phyloP scores from a whole-genome alignment of 768 basidiomycete genomes.

The Erythrobasidium yunnanense region DNA sequence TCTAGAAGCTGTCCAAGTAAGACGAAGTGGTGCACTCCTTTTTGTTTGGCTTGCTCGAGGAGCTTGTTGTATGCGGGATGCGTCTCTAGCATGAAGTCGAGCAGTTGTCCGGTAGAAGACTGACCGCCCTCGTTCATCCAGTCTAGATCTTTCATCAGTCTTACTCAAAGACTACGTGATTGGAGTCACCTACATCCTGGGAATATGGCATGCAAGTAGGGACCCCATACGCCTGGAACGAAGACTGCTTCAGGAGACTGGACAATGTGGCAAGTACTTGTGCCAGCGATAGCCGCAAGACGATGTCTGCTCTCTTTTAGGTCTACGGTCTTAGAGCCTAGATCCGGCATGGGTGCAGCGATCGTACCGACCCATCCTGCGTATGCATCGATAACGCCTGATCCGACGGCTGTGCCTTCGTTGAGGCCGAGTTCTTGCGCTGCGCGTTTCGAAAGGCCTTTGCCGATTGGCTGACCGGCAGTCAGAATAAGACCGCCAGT shows the following conservation, averaged over 20 bases:
- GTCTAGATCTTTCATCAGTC: slow-evolving; percentile 37
- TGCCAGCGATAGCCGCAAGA: slow-evolving; percentile 86
- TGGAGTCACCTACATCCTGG: slow-evolving; percentile 51
- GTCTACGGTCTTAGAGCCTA: slow-evolving; percentile 49
- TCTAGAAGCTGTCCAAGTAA: slow-evolving; percentile 64
- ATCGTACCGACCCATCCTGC: slow-evolving; percentile 97
- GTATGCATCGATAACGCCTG: slow-evolving; percentile 90
- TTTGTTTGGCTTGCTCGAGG: slow-evolving; percentile 53
- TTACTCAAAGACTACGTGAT: background rate
- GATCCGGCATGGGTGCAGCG: slow-evolving; percentile 52
- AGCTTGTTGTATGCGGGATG: slow-evolving; percentile 74
- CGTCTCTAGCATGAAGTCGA: slow-evolving; percentile 86
- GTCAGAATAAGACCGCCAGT: slow-evolving; percentile 55
- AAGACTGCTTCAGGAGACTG: slow-evolving; percentile 77
- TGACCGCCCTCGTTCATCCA: slow-evolving; percentile 99
- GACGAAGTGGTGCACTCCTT: slow-evolving; percentile 44
- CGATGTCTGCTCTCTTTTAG: slow-evolving; percentile 68
- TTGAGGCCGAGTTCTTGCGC: slow-evolving; percentile 74
- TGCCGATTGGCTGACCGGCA: slow-evolving; percentile 71
- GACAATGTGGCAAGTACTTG: slow-evolving; percentile 88
- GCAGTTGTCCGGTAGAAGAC: slow-evolving; percentile 95
- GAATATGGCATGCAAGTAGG: slow-evolving; percentile 66
- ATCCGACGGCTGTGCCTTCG: slow-evolving; percentile 83
- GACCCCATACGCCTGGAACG: slow-evolving; percentile 73
- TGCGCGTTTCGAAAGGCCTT: slow-evolving; percentile 63